Conservation (phyloP, 2,329 filamentous ascomycete genomes). For the Alternaria consortialis region DNA sequence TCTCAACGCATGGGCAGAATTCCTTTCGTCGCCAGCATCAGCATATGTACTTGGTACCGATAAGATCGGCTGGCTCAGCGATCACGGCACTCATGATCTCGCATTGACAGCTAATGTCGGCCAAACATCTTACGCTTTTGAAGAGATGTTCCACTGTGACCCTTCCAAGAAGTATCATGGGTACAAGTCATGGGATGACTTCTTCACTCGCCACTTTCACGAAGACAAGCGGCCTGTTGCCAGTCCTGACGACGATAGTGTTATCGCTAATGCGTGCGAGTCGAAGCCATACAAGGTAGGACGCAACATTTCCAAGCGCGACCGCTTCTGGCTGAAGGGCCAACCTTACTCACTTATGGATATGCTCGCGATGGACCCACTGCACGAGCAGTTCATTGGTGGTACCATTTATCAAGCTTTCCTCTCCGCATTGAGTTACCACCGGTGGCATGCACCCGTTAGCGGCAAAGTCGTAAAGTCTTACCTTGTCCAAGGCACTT, state of each 20-base stretch:
- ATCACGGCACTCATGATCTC: slow-evolving; percentile 49
- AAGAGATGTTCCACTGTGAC: slow-evolving; percentile 70
- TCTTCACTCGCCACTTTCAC: slow-evolving; percentile 70
- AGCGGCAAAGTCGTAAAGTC: slow-evolving; percentile 67
- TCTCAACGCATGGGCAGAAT: slow-evolving; percentile 59
- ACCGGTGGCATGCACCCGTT: slow-evolving; percentile 77
- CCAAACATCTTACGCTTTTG: slow-evolving; percentile 56
- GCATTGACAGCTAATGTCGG: slow-evolving; percentile 29
- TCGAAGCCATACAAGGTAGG: slow-evolving; percentile 65
- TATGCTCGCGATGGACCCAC: slow-evolving; percentile 67
- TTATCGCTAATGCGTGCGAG: slow-evolving; percentile 73
- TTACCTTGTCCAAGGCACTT: slow-evolving; percentile 70
- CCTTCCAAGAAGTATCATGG: slow-evolving; percentile 64
- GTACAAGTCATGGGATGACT: slow-evolving; percentile 74
- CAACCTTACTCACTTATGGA: slow-evolving; percentile 72
- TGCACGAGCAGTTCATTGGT: slow-evolving; percentile 65
- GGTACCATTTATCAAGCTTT: slow-evolving; percentile 77
- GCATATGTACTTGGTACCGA: slow-evolving; percentile 50
- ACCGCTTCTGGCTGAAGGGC: slow-evolving; percentile 73
- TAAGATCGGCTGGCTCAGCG: slow-evolving; percentile 54
- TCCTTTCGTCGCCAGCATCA: slow-evolving; percentile 44
- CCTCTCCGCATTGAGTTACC: slow-evolving; percentile 72
- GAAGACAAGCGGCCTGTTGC: slow-evolving; percentile 67
- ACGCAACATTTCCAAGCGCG: slow-evolving; percentile 62
- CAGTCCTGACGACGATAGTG: slow-evolving; percentile 61